Evolutionary conservation across 305 asterid species (phyloP), one percentile per base, ranked within the genome.

Genomic region (Ilex paraguariensis): DNA sequence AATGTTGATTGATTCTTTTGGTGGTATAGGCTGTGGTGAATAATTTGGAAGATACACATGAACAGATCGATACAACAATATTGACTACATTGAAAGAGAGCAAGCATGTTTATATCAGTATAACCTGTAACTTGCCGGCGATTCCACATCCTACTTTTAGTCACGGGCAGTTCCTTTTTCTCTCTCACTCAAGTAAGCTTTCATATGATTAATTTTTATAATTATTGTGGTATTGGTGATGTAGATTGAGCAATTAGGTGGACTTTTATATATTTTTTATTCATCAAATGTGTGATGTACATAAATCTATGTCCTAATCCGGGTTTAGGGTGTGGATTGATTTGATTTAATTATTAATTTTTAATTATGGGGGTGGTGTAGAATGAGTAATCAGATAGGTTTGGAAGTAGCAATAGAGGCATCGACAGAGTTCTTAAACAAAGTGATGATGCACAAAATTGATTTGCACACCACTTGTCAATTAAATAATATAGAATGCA

Each of bases 71-170:
- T 65, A 80, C 61, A 49, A 94, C 95, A 13, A 83, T 90, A 45
- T 80, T 95, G 44, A 90, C 94, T 0, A 87, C 97, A 39, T 49
- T 87, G 57, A 83, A 80, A 71, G 95, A 90, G 66, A 79, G 97
- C 70, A 90, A 85, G 65, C 97, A 94, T 5, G 95, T 80, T 3
- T 90, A 87, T 50, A 81, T 90, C 48, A 87, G 86, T 82, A 85
- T 90, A 66, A 79, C 94, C 64, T 90, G 97, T 84, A 90, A 90
- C 67, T 67, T 90, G 57, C 83, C 95, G 0, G 91, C 78, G 57
- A 66, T 87, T 67, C 82, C 95, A 30, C 95, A 90, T 56, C 84
- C 95, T 3, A 87, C 95, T 56, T 90, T 90, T 65, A 70, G 79
- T 31, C 75, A 78, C 56, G 97, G 85, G 46, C 97, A 0, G 88